phyloP scores from a whole-genome alignment of 345 rosid species.

The Limnanthes douglasii region DNA sequence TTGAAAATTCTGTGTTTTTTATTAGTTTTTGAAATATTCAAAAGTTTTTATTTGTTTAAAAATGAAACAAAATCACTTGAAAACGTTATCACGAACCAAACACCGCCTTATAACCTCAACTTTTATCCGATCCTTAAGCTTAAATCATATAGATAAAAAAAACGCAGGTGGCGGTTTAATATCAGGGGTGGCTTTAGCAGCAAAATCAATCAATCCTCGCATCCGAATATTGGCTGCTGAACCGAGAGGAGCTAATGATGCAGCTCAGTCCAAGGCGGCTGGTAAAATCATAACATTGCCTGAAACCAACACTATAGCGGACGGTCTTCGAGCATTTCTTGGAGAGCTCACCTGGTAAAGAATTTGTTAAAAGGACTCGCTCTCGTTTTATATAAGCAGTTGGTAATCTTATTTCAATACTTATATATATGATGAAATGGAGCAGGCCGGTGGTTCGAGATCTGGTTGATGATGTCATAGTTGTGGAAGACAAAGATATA shows the following conservation, averaged over 20 bases:
- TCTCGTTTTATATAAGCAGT: too few species aligned
- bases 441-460: constrained; percentile 72
- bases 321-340: constrained; percentile 81
- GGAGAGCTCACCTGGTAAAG: constrained; percentile 76
- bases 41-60: too few species aligned
- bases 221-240: constrained; percentile 76
- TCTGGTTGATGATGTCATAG: constrained; percentile 53
- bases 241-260: constrained; percentile 86
- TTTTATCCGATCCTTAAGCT: too few species aligned
- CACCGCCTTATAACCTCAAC: too few species aligned
- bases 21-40: too few species aligned
- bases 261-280: constrained; percentile 75
- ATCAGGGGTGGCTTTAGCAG: constrained; percentile 88
- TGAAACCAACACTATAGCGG: constrained; percentile 58
- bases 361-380: too few species aligned
- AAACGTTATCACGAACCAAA: too few species aligned
- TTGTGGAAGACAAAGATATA: constrained; percentile 55
- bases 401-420: not conserved
- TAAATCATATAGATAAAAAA: too few species aligned
- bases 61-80: too few species aligned
- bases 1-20: too few species aligned
- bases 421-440: not conserved
- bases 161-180: constrained; percentile 65
- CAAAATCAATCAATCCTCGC: constrained; percentile 75
- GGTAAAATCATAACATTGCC: constrained; percentile 52